Percentiles rank a stretch among this genome's conserved stretches.
phyloP scores from a whole-genome alignment of 1,139 yeast genomes.

The Scheffersomyces quercinus region DNA sequence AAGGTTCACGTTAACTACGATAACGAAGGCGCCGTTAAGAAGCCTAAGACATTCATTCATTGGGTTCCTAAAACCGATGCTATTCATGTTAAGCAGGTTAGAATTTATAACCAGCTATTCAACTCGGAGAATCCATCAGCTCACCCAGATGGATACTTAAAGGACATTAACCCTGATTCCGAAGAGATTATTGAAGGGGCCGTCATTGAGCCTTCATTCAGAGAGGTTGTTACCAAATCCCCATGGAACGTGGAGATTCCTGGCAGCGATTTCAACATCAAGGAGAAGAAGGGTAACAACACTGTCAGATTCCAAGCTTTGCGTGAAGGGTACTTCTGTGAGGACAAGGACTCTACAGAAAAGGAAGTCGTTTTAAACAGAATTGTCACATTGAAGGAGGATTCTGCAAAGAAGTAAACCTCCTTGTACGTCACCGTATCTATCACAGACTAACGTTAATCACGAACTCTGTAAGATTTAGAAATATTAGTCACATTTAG shows the following conservation, averaged over 20 bases:
- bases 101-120: slow-evolving; percentile 87
- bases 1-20: slow-evolving; percentile 83
- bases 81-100: slow-evolving; percentile 66
- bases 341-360: slow-evolving; percentile 71
- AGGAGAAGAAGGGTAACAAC: slow-evolving; percentile 65
- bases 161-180: slow-evolving; percentile 78
- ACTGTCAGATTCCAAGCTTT: slow-evolving; percentile 97
- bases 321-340: slow-evolving; percentile 93
- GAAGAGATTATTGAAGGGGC: slow-evolving; percentile 69
- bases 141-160: slow-evolving; percentile 83
- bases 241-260: slow-evolving; percentile 76
- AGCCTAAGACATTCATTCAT: slow-evolving; percentile 93
- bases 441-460: no score
- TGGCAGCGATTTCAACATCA: slow-evolving; percentile 68
- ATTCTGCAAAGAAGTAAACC: slow-evolving; percentile 40
- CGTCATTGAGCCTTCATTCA: slow-evolving; percentile 76
- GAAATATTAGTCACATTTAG: no score
- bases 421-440: background rate
- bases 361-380: slow-evolving; percentile 73
- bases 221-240: slow-evolving; percentile 63
- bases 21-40: slow-evolving; percentile 53
- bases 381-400: slow-evolving; percentile 88
- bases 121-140: slow-evolving; percentile 88
- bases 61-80: slow-evolving; percentile 83
- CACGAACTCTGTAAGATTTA: no score